A percentile compares a stretch with the other conserved stretches of the same genome.
Conservation (phyloP, 164 flowering plant genomes). For the Vitis cinerea region DNA sequence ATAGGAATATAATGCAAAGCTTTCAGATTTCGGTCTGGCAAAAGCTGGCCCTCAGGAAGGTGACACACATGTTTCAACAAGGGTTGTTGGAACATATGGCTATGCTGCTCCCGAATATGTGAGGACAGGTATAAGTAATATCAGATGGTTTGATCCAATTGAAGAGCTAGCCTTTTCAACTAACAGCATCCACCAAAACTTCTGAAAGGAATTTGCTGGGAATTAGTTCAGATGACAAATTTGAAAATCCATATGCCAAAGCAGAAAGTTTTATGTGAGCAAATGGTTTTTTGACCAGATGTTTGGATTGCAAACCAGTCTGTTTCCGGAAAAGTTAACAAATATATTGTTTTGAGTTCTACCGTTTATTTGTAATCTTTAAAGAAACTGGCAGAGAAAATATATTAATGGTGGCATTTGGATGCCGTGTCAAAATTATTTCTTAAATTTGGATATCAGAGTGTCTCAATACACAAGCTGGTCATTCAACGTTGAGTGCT, state of each 20-base stretch:
- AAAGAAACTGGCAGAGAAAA: not conserved
- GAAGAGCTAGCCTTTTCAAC: not conserved
- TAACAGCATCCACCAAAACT: not conserved
- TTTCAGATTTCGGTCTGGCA: conserved; percentile 96
- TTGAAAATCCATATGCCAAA: too few relatives aligned
- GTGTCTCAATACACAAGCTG: not conserved
- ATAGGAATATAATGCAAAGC: conserved; percentile 95
- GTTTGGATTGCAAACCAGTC: too few relatives aligned
- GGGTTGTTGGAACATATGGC: conserved; percentile 97
- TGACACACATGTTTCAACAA: conserved; percentile 93
- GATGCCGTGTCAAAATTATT: not conserved
- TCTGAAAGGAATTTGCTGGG: not conserved
- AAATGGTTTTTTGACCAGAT: too few relatives aligned
- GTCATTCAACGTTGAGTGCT: not conserved
- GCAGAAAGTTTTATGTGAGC: too few relatives aligned
- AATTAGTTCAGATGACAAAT: too few relatives aligned
- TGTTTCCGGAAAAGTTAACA: not conserved
- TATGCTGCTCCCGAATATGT: conserved; percentile 99
- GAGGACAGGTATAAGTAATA: conserved; percentile 73
- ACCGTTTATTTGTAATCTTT: not conserved
- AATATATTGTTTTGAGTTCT: not conserved
- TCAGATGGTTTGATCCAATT: not conserved
- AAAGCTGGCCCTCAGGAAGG: conserved; percentile 97
- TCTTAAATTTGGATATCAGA: not conserved
- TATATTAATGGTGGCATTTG: not conserved